These are phyloP conservation scores for Fusarium neocosmosporiellum DNA, from an alignment of 2,329 filamentous ascomycete species.

Conservation along the genomic window DNA sequence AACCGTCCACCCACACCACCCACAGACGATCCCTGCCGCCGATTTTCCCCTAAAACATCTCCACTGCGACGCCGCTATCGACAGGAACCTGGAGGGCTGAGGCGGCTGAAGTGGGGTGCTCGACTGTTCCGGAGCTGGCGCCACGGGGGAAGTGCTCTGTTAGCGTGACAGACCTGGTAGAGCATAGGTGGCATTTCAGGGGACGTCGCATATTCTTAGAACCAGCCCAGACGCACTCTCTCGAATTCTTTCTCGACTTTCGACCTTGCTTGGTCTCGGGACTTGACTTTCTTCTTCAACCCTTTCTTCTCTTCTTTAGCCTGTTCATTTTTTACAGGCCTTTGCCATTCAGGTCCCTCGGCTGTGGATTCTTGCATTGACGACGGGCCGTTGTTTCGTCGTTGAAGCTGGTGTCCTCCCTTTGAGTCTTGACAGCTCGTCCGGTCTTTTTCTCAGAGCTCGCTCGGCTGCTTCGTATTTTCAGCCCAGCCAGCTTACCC, in stretches of 20 bases:
- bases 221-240: slow-evolving; percentile 29
- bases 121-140: slow-evolving; percentile 28
- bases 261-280: slow-evolving; percentile 26
- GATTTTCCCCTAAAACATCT: slow-evolving; percentile 40
- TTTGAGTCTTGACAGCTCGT: slow-evolving; percentile 52
- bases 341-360: slow-evolving; percentile 35
- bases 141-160: not conserved
- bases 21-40: slow-evolving; percentile 21
- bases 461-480: slow-evolving; percentile 31
- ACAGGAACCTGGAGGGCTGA: slow-evolving; percentile 33
- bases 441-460: slow-evolving; percentile 45
- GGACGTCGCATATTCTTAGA: slow-evolving; percentile 42
- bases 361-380: slow-evolving; percentile 34
- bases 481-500: slow-evolving; percentile 14
- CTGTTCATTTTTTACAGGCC: slow-evolving; percentile 25
- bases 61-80: slow-evolving; percentile 31
- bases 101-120: slow-evolving; percentile 38
- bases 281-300: slow-evolving; percentile 36
- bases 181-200: slow-evolving; percentile 50
- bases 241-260: slow-evolving; percentile 32
- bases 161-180: slow-evolving; percentile 28
- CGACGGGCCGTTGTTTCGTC: slow-evolving; percentile 38
- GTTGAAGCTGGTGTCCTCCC: slow-evolving; percentile 39
- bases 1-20: not conserved
- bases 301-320: slow-evolving; percentile 36